These are phyloP conservation scores for Leptosphaerulina australis DNA, from an alignment of 2,329 filamentous ascomycete genomes.

Conservation along the genomic window DNA sequence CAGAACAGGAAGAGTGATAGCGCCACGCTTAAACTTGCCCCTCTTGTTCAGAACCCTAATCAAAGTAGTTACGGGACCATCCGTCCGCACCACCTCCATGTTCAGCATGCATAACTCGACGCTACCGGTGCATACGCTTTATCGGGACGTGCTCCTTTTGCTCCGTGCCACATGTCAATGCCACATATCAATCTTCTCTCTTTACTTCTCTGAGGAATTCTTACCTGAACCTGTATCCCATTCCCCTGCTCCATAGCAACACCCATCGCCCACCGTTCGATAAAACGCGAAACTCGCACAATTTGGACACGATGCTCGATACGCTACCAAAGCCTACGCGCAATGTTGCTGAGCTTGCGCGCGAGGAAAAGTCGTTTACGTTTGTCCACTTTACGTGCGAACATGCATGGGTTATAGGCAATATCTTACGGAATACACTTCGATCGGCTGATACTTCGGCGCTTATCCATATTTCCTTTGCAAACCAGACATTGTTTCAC, in stretches of 20 bases:
- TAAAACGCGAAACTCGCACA: slow-evolving; percentile 8
- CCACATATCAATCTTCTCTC: slow-evolving; percentile 3
- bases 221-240: slow-evolving; percentile 15
- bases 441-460: slow-evolving; percentile 60
- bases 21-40: slow-evolving; percentile 5
- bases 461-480: slow-evolving; percentile 69
- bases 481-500: slow-evolving; percentile 72
- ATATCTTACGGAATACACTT: slow-evolving; percentile 68
- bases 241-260: slow-evolving; percentile 9
- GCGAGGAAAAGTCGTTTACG: slow-evolving; percentile 52
- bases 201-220: background rate
- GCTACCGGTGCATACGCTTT: slow-evolving; percentile 7
- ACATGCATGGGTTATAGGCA: slow-evolving; percentile 70
- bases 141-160: slow-evolving; percentile 7
- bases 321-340: slow-evolving; percentile 42
- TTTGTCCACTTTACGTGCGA: slow-evolving; percentile 65
- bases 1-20: background rate
- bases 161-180: slow-evolving; percentile 10
- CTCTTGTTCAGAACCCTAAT: background rate
- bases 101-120: slow-evolving; percentile 12
- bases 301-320: slow-evolving; percentile 18
- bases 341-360: slow-evolving; percentile 49
- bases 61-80: slow-evolving; percentile 5
- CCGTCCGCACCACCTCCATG: slow-evolving; percentile 15
- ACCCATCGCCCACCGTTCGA: background rate